These are phyloP conservation scores for Phragmites australis DNA, from an alignment of 176 grass and related monocot species.

Conservation along the genomic window DNA sequence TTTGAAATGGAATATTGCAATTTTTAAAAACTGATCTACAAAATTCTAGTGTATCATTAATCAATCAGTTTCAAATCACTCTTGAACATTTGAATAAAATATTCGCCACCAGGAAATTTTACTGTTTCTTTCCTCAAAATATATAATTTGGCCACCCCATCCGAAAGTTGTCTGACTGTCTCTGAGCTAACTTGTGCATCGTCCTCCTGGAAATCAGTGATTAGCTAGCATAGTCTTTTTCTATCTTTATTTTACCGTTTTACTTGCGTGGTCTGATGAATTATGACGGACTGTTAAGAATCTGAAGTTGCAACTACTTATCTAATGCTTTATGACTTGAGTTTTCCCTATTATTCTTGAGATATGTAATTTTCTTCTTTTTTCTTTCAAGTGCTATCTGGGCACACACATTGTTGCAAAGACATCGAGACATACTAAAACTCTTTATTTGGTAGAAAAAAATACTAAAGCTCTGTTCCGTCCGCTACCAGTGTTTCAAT, in stretches of 20 bases:
- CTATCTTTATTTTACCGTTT: background rate
- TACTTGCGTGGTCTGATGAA: background rate
- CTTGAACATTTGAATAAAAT: background rate
- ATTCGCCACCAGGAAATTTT: background rate
- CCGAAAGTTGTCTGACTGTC: background rate
- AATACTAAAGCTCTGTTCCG: background rate
- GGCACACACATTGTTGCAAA: constrained; percentile 1
- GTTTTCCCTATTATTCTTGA: background rate
- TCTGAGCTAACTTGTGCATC: background rate
- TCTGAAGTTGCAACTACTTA: background rate
- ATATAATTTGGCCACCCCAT: background rate
- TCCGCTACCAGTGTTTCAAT: background rate
- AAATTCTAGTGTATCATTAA: background rate
- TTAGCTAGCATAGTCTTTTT: background rate
- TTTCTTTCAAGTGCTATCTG: background rate
- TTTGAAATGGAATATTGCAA: background rate
- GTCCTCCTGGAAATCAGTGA: background rate
- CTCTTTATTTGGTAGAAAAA: background rate
- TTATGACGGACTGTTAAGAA: background rate
- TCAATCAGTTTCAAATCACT: background rate
- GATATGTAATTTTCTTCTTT: background rate
- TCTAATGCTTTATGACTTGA: no score
- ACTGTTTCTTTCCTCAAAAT: background rate
- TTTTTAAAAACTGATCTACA: background rate
- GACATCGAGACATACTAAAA: background rate